A percentile compares a stretch with the other conserved stretches of the same genome.
phyloP scores from a whole-genome alignment of 208 protist species.

The Acanthamoeba lugdunensis region DNA sequence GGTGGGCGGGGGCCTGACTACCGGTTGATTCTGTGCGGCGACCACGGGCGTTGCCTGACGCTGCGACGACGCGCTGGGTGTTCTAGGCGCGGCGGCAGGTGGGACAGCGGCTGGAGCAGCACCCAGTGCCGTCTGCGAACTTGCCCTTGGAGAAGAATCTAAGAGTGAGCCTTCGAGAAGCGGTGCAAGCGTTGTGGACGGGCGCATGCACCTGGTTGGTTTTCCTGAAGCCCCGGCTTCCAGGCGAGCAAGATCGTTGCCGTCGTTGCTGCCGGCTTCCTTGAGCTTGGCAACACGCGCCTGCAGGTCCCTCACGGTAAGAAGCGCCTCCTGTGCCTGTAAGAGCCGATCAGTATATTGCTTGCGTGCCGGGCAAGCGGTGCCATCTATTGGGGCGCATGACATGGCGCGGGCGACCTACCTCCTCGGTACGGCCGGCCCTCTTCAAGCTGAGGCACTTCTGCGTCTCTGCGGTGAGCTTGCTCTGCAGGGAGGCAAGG shows the following conservation, averaged over 20 bases:
- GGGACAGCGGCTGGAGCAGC: neutral
- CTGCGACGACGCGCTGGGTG: neutral
- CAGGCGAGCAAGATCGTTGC: neutral
- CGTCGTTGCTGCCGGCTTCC: neutral
- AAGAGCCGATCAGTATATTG: neutral
- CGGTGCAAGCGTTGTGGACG: neutral
- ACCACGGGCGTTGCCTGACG: neutral
- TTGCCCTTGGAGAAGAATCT: neutral
- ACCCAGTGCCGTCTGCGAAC: neutral
- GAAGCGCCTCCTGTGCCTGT: neutral
- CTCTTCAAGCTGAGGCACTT: slow-evolving; percentile 26
- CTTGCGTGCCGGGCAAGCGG: neutral
- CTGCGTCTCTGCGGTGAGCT: slow-evolving; percentile 8
- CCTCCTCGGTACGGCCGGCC: neutral
- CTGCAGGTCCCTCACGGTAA: neutral
- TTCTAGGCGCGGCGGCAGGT: neutral
- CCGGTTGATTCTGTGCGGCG: slow-evolving; percentile 28
- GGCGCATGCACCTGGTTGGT: neutral
- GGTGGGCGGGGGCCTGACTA: neutral
- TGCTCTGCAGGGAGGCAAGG: neutral
- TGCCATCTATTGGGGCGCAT: neutral
- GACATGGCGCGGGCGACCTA: neutral
- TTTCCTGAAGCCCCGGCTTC: neutral
- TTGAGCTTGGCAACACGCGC: neutral
- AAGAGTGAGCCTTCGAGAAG: neutral